These are phyloP conservation scores for Orbilia brochopaga DNA, from an alignment of 2,329 filamentous ascomycete genomes.

Conservation along the genomic window DNA sequence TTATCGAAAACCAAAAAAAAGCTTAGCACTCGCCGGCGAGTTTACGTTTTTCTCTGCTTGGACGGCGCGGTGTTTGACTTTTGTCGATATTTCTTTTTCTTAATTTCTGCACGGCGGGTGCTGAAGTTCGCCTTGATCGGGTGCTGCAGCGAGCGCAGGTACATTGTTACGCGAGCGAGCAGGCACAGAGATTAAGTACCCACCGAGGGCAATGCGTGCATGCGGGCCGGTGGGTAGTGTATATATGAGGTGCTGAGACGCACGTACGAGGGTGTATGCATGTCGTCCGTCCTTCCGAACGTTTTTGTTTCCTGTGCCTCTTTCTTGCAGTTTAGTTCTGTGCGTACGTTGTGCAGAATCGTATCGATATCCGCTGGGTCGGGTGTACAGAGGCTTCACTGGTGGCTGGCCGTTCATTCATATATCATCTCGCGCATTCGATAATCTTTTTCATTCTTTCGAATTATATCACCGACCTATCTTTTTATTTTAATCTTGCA, in stretches of 20 bases:
- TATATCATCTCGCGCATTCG: no score
- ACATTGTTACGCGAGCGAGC: background rate
- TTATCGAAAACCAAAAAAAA: no score
- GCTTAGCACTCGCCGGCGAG: no score
- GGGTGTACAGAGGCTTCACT: no score
- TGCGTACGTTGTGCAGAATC: background rate
- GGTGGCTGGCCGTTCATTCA: no score
- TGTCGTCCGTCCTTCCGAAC: constrained; percentile 5
- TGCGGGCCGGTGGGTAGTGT: background rate
- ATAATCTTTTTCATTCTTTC: background rate
- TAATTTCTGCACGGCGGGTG: background rate
- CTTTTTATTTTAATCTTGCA: background rate
- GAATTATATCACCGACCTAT: background rate
- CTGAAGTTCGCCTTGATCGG: background rate
- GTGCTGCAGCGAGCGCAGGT: background rate
- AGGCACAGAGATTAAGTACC: background rate
- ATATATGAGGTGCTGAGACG: no score
- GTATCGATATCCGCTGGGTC: background rate
- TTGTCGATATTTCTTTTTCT: background rate
- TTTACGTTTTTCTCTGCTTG: no score
- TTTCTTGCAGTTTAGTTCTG: constrained; percentile 25
- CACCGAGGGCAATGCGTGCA: background rate
- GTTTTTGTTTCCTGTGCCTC: constrained; percentile 27
- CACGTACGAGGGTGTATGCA: background rate
- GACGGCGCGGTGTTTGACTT: background rate